Evolutionary conservation across 2,329 filamentous ascomycete species (phyloP).

Genomic region (Gaeumannomyces tritici): DNA sequence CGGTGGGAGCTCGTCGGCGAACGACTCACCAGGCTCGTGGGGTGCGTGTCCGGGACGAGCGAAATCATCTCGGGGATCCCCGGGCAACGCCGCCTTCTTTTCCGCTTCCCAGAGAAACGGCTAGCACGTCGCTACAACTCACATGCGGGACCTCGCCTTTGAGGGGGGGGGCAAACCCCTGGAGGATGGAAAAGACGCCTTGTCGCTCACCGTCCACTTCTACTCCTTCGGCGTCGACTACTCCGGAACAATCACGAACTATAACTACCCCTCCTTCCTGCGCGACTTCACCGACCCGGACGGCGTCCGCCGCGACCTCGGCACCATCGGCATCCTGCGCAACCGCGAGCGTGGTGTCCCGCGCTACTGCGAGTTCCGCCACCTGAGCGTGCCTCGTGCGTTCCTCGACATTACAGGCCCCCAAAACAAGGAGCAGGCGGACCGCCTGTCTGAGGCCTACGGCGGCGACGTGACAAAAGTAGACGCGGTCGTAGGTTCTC

Average conservation of each 20-base stretch:
- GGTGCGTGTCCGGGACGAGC: conserved; percentile 26
- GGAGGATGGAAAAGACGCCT: conserved; percentile 13
- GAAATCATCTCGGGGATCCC: conserved; percentile 23
- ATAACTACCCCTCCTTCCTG: conserved; percentile 27
- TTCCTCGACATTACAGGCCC: conserved; percentile 28
- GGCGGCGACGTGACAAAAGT: conserved; percentile 28
- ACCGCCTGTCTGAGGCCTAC: conserved; percentile 26
- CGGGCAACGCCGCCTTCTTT: background rate
- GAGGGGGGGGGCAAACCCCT: conserved; percentile 19
- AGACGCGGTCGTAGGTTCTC: conserved; percentile 29
- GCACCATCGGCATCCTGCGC: conserved; percentile 34
- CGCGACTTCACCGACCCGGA: conserved; percentile 29
- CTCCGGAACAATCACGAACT: conserved; percentile 31
- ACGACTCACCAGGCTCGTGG: conserved; percentile 26
- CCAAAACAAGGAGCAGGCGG: conserved; percentile 23
- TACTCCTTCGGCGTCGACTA: conserved; percentile 38
- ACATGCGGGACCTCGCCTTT: too few species aligned
- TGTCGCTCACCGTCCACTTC: conserved; percentile 25
- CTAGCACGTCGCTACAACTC: too few species aligned
- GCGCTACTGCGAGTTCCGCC: conserved; percentile 33
- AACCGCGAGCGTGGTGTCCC: conserved; percentile 36
- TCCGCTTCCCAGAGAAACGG: too few species aligned
- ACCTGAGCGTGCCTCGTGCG: conserved; percentile 21
- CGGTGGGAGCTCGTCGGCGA: conserved; percentile 35
- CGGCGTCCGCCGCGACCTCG: conserved; percentile 29